Conservation (phyloP, 495 filamentous ascomycete species). For the Aspergillus nidulans region DNA sequence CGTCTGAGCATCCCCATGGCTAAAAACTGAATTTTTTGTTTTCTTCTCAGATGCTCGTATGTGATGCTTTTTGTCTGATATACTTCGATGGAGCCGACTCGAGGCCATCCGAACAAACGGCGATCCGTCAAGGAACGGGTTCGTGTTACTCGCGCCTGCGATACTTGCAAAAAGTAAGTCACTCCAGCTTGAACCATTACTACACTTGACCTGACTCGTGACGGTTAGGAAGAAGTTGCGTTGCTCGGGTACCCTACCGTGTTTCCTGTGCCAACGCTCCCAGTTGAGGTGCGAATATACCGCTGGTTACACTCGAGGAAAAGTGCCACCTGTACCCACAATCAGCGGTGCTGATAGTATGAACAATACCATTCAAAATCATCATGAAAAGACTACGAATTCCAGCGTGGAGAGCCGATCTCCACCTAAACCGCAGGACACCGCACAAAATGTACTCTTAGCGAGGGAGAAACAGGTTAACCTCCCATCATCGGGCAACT, state of each 20-base stretch:
- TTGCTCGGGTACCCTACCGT: slow-evolving; percentile 29
- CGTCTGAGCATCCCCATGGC: background rate
- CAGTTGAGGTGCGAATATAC: slow-evolving; percentile 18
- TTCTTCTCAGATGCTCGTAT: no score
- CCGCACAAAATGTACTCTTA: background rate
- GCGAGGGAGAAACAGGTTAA: background rate
- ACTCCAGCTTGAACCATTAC: background rate
- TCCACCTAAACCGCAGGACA: background rate
- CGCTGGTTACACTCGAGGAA: slow-evolving; percentile 24
- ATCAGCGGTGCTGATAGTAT: background rate
- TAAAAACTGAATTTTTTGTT: background rate
- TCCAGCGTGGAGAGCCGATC: background rate
- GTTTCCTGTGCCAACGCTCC: slow-evolving; percentile 20
- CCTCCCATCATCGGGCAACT: slow-evolving; percentile 15
- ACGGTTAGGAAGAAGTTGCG: slow-evolving; percentile 25
- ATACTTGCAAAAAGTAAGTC: slow-evolving; percentile 28
- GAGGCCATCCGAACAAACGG: slow-evolving; percentile 14
- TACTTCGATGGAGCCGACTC: slow-evolving; percentile 9
- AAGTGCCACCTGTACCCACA: slow-evolving; percentile 16
- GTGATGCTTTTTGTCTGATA: background rate
- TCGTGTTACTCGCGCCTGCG: slow-evolving; percentile 33
- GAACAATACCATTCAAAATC: background rate
- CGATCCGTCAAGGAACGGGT: slow-evolving; percentile 21
- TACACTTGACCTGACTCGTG: background rate
- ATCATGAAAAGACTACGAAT: background rate